phyloP scores from a whole-genome alignment of 768 basidiomycete species.

The Gelatoporia subvermispora region DNA sequence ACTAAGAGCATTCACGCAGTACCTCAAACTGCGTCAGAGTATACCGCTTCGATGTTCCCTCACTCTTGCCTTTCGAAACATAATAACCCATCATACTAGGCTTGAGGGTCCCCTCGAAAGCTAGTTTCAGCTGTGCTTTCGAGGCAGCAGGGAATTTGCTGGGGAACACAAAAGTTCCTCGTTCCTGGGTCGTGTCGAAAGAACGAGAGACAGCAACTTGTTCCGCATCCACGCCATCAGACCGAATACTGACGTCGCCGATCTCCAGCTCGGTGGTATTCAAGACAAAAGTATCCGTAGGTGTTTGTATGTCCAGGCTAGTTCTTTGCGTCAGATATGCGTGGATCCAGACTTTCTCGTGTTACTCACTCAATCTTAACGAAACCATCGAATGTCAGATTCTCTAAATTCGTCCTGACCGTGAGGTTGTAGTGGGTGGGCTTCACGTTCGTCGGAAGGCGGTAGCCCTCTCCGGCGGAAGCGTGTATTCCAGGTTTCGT shows the following conservation, averaged over 20 bases:
- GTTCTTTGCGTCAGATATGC: neutral
- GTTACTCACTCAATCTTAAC: constrained; percentile 61
- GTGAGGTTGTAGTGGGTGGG: constrained; percentile 77
- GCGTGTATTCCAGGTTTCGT: too few relatives aligned
- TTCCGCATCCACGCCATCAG: constrained; percentile 46
- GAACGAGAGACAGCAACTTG: constrained; percentile 41
- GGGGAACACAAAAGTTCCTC: constrained; percentile 56
- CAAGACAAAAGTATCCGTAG: constrained; percentile 59
- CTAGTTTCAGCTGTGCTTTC: constrained; percentile 64
- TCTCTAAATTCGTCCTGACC: constrained; percentile 77
- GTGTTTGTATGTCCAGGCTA: constrained; percentile 60
- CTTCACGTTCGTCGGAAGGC: constrained; percentile 62
- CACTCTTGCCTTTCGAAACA: constrained; percentile 55
- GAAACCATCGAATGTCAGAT: constrained; percentile 70
- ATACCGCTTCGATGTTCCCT: constrained; percentile 60
- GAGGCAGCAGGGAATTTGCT: constrained; percentile 58
- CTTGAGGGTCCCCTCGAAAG: constrained; percentile 63
- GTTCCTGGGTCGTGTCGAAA: constrained; percentile 60
- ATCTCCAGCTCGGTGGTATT: constrained; percentile 62
- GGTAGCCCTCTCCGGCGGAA: constrained; percentile 23
- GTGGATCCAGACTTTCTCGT: neutral
- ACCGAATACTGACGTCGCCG: constrained; percentile 46
- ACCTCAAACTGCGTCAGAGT: constrained; percentile 89
- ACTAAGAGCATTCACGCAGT: neutral
- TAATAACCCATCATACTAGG: constrained; percentile 83